Percentiles rank a stretch among this genome's conserved stretches.
Evolutionary conservation across 345 rosid genomes (phyloP).

Genomic region (Odontarrhena argentea): DNA sequence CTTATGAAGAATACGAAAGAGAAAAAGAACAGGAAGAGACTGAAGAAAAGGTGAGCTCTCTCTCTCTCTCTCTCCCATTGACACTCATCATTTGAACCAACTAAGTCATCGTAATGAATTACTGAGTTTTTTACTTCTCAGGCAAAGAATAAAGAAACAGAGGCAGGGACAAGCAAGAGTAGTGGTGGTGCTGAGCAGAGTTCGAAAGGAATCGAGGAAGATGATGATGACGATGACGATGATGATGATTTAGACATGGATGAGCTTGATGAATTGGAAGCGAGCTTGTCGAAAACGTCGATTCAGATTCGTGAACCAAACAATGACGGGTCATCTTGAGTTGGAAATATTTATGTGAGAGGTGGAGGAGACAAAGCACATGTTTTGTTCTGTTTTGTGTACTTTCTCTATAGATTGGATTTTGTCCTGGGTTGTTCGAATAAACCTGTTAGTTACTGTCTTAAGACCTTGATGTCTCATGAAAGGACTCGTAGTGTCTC

Average conservation of each 20-base stretch:
- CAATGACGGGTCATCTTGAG: conserved; percentile 38
- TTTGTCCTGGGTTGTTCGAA: conserved; percentile 29
- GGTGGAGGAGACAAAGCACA: conserved; percentile 31
- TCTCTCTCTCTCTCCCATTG: conserved; percentile 17
- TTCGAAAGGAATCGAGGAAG: conserved; percentile 28
- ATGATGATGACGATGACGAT: conserved; percentile 23
- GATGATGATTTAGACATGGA: conserved; percentile 74
- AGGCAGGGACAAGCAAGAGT: conserved; percentile 43
- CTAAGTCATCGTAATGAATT: conserved; percentile 30
- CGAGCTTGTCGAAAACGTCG: conserved; percentile 71
- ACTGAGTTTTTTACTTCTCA: conserved; percentile 19
- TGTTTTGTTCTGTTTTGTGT: conserved; percentile 35
- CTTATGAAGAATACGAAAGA: conserved; percentile 80
- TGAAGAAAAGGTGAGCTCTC: conserved; percentile 49
- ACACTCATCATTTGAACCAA: neutral
- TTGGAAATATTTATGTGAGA: conserved; percentile 24
- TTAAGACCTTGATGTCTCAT: conserved; percentile 25
- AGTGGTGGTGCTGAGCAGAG: conserved; percentile 32
- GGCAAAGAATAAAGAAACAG: conserved; percentile 41
- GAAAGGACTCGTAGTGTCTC: conserved; percentile 8
- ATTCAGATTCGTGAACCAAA: conserved; percentile 58
- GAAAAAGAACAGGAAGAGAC: conserved; percentile 61
- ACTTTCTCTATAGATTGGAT: conserved; percentile 35
- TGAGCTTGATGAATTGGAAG: conserved; percentile 80
- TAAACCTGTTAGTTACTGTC: conserved; percentile 33